Conservation (phyloP, 2,329 filamentous ascomycete genomes). For the Penicillium sp. region DNA sequence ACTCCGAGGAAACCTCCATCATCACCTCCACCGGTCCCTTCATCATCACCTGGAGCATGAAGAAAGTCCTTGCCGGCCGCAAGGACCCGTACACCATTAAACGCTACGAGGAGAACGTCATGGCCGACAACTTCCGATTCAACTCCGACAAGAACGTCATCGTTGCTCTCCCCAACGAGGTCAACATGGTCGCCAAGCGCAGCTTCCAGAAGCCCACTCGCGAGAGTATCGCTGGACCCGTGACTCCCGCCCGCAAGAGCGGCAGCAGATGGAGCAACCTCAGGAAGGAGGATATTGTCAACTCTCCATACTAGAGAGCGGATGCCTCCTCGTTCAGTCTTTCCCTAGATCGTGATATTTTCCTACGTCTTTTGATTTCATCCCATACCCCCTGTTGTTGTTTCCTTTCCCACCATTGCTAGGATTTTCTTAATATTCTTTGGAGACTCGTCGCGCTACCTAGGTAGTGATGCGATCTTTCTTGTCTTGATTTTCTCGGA, state of each 20-base stretch:
- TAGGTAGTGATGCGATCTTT: not conserved
- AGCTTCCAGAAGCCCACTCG: slow-evolving; percentile 83
- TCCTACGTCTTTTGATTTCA: slow-evolving; percentile 4
- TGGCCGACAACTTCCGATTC: slow-evolving; percentile 97
- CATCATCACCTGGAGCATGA: slow-evolving; percentile 93
- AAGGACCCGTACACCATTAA: slow-evolving; percentile 96
- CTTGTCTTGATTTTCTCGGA: slow-evolving; percentile 2
- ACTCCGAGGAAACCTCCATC: slow-evolving; percentile 82
- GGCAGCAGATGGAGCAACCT: slow-evolving; percentile 46
- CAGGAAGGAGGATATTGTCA: slow-evolving; percentile 78
- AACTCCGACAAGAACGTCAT: slow-evolving; percentile 98
- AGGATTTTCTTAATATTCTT: not conserved
- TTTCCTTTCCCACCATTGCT: slow-evolving; percentile 2
- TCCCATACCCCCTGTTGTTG: slow-evolving; percentile 31
- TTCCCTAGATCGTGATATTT: not conserved
- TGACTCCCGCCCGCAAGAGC: slow-evolving; percentile 45
- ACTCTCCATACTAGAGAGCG: slow-evolving; percentile 58
- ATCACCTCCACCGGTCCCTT: slow-evolving; percentile 96
- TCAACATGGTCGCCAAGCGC: slow-evolving; percentile 92
- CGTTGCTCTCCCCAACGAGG: slow-evolving; percentile 92
- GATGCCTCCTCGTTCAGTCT: not conserved
- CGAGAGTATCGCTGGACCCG: slow-evolving; percentile 77
- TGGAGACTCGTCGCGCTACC: not conserved
- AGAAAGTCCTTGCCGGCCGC: slow-evolving; percentile 76
- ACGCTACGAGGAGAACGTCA: slow-evolving; percentile 90